Base-by-base conservation (phyloP, 2,329 filamentous ascomycete genomes). In the Pestalotiopsis sp. region DNA sequence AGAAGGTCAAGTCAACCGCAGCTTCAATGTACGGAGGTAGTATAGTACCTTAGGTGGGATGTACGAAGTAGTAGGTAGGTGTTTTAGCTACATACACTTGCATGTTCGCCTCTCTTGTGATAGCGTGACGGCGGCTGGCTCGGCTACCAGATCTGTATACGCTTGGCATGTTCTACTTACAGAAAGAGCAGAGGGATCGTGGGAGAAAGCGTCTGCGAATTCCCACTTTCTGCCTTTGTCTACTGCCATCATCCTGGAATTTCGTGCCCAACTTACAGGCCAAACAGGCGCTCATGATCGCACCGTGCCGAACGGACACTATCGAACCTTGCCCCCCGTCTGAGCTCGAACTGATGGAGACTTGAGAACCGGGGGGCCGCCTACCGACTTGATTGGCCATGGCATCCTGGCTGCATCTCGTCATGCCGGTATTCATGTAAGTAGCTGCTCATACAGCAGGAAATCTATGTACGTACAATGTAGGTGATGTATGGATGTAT, bases 301-400 rank as follows among this genome's bases (percentile, higher is more conserved):
- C 68, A 75, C 71, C 72, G 73, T 74, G 72, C 75, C 74, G 73
- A 73, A 69, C 71, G 71, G 74, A 64, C 70, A 69, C 73, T 73
- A 72, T 71, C 72, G 67, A 67, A 67, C 66, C 66, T 66, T 66
- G 64, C 64, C 13, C 45, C 14, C 45, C 31, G 56, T 60, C 20
- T 38, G 27, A 61, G 38, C 57, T 25, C 58, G 38, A 62, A 67
- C 39, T 25, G 66, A 25, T 61, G 57, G 66, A 63, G 57, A 56
- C 39, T 25, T 20, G n/a, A 62, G 36, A n/a, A 36, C 31, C 17
- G 45, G 45, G 45, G 41, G 45, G 14, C 4, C 13, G 7, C 39
- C 52, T 25, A 20, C n/a, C 58, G 23, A 12, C 60, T 39, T 69
- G 68, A 69, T 69, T 69, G 68, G 68, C 52, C 38, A 36, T 25